These are phyloP conservation scores for Paramecium primaurelia DNA, from an alignment of 73 alveolate genomes.

Conservation along the genomic window DNA sequence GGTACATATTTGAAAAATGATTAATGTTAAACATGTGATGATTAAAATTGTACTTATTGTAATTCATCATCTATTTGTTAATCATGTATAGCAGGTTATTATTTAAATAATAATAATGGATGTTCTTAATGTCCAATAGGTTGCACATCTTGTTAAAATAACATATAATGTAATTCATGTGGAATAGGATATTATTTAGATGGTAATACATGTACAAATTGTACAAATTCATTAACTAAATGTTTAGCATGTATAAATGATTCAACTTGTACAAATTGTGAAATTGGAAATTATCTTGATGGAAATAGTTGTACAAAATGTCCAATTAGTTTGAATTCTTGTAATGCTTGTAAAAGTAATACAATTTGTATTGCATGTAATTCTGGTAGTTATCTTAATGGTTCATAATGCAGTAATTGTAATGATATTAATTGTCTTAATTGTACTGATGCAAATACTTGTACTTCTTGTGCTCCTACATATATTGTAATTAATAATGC, in stretches of 20 bases:
- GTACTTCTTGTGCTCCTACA: neutral
- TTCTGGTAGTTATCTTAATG: neutral
- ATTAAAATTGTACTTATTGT: neutral
- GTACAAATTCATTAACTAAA: neutral
- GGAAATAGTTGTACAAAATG: neutral
- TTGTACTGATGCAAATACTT: neutral
- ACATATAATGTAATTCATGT: neutral
- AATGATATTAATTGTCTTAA: neutral
- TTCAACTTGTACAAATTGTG: neutral
- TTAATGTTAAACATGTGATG: neutral
- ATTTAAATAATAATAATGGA: neutral
- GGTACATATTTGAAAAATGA: neutral
- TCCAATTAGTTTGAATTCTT: neutral
- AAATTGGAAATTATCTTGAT: neutral
- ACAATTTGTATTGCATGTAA: neutral
- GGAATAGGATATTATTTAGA: neutral
- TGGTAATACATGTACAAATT: neutral
- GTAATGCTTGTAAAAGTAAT: neutral
- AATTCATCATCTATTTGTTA: neutral
- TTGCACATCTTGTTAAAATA: neutral
- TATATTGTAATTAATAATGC: neutral
- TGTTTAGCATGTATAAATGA: neutral
- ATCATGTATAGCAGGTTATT: neutral
- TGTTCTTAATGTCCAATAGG: neutral
- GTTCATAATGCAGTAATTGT: neutral